A percentile compares a stretch with the other conserved stretches of the same genome.
These are phyloP conservation scores for Quercus wislizeni DNA, from an alignment of 306 rosid genomes.

Conservation along the genomic window DNA sequence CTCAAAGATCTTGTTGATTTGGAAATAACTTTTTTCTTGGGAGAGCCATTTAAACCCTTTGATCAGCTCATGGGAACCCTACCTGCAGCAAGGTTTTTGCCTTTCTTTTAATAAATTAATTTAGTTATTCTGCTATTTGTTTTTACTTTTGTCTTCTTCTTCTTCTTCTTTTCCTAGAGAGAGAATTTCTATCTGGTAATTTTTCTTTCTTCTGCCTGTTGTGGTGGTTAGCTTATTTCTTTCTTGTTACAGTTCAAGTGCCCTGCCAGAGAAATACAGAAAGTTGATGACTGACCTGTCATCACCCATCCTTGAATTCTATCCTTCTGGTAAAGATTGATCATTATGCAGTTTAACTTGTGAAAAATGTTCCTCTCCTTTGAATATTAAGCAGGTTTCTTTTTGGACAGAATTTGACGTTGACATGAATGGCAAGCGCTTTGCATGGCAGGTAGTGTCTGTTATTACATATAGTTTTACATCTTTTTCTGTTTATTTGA, in stretches of 20 bases:
- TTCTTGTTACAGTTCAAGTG: constrained; percentile 70
- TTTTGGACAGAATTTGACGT: constrained; percentile 78
- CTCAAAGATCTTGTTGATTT: constrained; percentile 71
- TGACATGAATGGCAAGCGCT: constrained; percentile 98
- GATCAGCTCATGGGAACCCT: constrained; percentile 99
- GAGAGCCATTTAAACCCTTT: constrained; percentile 91
- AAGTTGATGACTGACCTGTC: constrained; percentile 78
- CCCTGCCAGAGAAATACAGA: constrained; percentile 82
- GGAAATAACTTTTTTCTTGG: constrained; percentile 85
- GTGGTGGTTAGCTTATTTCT: constrained; percentile 5
- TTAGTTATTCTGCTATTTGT: constrained; percentile 10
- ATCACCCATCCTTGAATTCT: constrained; percentile 74
- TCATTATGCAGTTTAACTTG: constrained; percentile 11
- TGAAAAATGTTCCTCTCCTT: constrained; percentile 13
- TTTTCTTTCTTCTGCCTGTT: background rate
- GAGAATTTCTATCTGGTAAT: background rate
- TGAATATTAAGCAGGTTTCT: constrained; percentile 6
- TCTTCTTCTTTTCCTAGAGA: background rate
- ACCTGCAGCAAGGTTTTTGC: constrained; percentile 80
- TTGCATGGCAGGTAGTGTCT: constrained; percentile 83
- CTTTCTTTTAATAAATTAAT: constrained; percentile 17
- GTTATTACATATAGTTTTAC: background rate
- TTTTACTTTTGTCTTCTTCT: no score
- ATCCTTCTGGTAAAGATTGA: constrained; percentile 76
- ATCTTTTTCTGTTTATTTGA: constrained; percentile 12